Base-by-base conservation (phyloP, 2,329 filamentous ascomycete species). In the Zopfia rhizophila region DNA sequence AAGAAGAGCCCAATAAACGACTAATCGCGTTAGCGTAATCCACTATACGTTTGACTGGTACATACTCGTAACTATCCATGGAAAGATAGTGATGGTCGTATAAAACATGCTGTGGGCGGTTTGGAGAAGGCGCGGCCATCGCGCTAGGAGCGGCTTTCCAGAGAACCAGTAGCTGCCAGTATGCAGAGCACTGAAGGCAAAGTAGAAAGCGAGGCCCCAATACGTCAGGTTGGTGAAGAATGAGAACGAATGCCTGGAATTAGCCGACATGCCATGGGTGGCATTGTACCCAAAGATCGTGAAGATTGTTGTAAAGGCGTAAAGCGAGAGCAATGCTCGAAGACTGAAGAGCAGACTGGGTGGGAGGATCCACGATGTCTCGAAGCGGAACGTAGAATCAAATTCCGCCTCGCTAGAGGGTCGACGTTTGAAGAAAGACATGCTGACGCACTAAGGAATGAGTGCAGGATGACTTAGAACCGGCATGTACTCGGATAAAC, bases 181-280 rank as follows among this genome's bases (percentile, higher is more conserved):
- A 75, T 95, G 90, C 13, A 83, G 52, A 13, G 87, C 78, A 1
- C 87, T 79, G 61, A 86, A 75, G 45, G 85, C 77, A 67, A 87
- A 87, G 78, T 95, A 96, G 74, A 92, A 93, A 17, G 82, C 85
- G 24, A 93, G 74, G 2, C 89, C 89, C 89, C 89, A 94, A 78
- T 87, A 94, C 7, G 88, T 90, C 47, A 94, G 76, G 62, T 86
- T 78, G 19, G 91, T 95, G 76, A 96, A 95, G 78, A 84, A 95
- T 60, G 86, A 90, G 76, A 95, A 94, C 32, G 80, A 81, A 32
- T 77, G 72, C 39, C 77, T 74, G 8, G 63, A 61, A 1, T 61
- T 64, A 23, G 64, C 54, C 64, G 78, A 80, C 36, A 79, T 52
- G 23, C 70, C 66, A 65, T 83, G 78, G n/a, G 77, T 73, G 62